These are phyloP conservation scores for Solanum sejunctum DNA, from an alignment of 257 asterid genomes.

Conservation along the genomic window DNA sequence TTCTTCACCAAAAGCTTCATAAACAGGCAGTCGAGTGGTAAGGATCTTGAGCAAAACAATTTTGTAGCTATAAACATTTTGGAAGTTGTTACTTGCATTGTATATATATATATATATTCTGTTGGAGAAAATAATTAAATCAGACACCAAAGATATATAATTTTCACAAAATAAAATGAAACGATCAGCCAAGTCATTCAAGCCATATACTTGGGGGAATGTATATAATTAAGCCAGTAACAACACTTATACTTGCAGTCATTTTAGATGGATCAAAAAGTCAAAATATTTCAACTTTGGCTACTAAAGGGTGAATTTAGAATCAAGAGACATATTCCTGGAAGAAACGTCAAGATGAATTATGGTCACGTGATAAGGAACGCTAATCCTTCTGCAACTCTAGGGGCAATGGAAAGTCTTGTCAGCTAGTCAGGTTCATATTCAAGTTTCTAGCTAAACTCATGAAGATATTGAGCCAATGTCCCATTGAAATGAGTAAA, in stretches of 20 bases:
- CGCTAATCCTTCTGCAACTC: conserved; percentile 79
- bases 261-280: conserved; percentile 53
- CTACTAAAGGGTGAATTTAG: too few species aligned
- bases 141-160: background rate
- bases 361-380: conserved; percentile 78
- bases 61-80: too few species aligned
- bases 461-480: conserved; percentile 60
- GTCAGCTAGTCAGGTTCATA: conserved; percentile 76
- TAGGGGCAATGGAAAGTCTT: conserved; percentile 18
- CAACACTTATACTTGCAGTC: conserved; percentile 89
- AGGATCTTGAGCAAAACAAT: too few species aligned
- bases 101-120: too few species aligned
- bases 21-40: too few species aligned
- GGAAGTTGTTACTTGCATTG: too few species aligned
- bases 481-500: conserved; percentile 27
- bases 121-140: background rate
- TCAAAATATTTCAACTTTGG: too few species aligned
- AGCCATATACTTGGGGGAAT: conserved; percentile 71
- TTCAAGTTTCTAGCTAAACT: conserved; percentile 26
- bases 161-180: background rate
- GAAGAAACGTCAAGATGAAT: conserved; percentile 91
- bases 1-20: too few species aligned
- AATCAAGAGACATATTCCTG: conserved; percentile 18
- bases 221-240: conserved; percentile 93
- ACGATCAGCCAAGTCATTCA: background rate